Base-by-base conservation (phyloP, 2,329 filamentous ascomycete species). In the Pseudogymnoascus sp. region DNA sequence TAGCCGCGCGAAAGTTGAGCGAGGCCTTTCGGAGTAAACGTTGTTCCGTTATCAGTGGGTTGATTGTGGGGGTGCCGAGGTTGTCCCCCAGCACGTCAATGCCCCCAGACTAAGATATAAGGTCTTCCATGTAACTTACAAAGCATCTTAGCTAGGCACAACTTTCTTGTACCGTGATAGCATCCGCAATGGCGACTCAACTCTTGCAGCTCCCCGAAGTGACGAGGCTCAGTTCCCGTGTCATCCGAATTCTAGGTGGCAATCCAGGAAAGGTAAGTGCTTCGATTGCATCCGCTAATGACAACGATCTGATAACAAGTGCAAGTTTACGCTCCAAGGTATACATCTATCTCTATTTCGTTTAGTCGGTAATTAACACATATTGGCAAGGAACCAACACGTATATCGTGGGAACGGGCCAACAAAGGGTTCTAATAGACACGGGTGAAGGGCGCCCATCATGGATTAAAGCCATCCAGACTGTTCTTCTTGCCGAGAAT, bases 361-460 rank as follows among this genome's bases (percentile, higher is more conserved):
- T 22, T 58, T 25, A 57, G 37, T 38, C 18, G 43, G 12, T 7
- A 54, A 20, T 20, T 16, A 35, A 37, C 57, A 47, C 69, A 81
- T 83, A 4, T 75, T 88, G 47, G 9, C 83, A 88, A 74, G 87
- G 91, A 64, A 97, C 94, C 67, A 99, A 99, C 74, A 99, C 94
- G 34, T 99, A 99, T 73, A 81, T 99, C 16, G 70, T 99, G 62
- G 94, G 94, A 62, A 86, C 82, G 6, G 93, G 92, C 3, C 72
- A 77, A 5, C 75, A 77, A 6, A 86, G 94, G 8, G 80, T 97
- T 62, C 82, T 99, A 20, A 85, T 99, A 69, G 94, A 99, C 75
- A 96, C 92, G 0, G 94, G 89, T 57, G 88, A 96, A 73, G 94
- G 92, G 58, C 66, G 64, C 62, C 82, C 86, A 2, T 79, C 82